Conservation (phyloP, 495 filamentous ascomycete genomes). For the Durotheca rogersii region DNA sequence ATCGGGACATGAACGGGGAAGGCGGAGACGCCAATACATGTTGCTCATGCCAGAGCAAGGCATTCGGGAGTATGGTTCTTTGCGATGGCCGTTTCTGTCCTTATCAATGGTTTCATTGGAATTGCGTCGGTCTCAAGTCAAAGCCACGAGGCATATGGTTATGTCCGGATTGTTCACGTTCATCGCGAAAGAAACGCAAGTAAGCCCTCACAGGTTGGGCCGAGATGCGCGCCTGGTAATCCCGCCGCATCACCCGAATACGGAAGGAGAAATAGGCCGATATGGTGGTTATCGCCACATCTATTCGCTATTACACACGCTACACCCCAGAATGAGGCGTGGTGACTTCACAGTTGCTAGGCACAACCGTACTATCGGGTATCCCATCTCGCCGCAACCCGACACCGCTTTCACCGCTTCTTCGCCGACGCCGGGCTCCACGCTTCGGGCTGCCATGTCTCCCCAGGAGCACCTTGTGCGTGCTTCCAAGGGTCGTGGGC, state of each 20-base stretch:
- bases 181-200: conserved; percentile 8
- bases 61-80: conserved; percentile 95
- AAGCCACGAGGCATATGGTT: conserved; percentile 90
- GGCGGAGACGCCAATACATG: conserved; percentile 80
- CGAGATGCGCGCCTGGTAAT: neutral
- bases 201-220: neutral
- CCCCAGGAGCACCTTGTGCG: conserved; percentile 56
- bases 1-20: conserved; percentile 45
- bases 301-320: conserved; percentile 4
- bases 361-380: conserved; percentile 16
- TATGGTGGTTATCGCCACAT: neutral
- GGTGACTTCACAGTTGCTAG: conserved; percentile 12
- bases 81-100: conserved; percentile 89
- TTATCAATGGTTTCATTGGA: conserved; percentile 97
- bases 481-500: conserved; percentile 64
- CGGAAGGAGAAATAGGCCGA: neutral
- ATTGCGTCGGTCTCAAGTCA: conserved; percentile 79
- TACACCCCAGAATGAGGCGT: neutral
- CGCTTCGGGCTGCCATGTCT: conserved; percentile 73
- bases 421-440: conserved; percentile 59
- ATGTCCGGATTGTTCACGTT: conserved; percentile 70
- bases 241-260: neutral
- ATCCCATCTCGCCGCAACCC: neutral
- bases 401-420: conserved; percentile 33
- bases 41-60: conserved; percentile 83